Evolutionary conservation across 1,139 yeast genomes (phyloP).

Genomic region (Pneumocystis carinii): DNA sequence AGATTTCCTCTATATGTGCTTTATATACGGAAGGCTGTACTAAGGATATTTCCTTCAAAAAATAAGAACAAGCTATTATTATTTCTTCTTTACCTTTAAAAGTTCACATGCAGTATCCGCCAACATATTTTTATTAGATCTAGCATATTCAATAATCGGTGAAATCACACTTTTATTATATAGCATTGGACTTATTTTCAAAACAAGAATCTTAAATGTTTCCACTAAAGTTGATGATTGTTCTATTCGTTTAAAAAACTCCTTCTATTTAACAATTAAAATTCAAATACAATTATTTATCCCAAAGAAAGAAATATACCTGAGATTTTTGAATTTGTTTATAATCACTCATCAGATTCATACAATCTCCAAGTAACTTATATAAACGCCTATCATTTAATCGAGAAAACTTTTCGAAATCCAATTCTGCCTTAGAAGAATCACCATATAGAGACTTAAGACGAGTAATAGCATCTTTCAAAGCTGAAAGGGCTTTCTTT

Average conservation of each 20-base stretch:
- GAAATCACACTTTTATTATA: conserved; percentile 54
- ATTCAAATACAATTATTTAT: conserved; percentile 5
- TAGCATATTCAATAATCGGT: conserved; percentile 31
- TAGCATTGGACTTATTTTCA: conserved; percentile 45
- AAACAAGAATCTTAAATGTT: conserved; percentile 40
- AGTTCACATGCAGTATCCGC: conserved; percentile 2
- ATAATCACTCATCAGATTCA: conserved; percentile 46
- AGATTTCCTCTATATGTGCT: conserved; percentile 40
- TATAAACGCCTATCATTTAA: conserved; percentile 44
- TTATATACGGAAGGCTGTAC: conserved; percentile 52
- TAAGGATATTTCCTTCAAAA: conserved; percentile 46
- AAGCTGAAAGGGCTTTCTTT: conserved; percentile 50
- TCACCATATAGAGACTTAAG: conserved; percentile 17
- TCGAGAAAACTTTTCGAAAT: conserved; percentile 38
- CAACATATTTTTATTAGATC: neutral
- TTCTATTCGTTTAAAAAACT: conserved; percentile 30
- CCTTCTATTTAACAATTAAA: conserved; percentile 25
- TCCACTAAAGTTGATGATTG: conserved; percentile 7
- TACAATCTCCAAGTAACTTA: conserved; percentile 40
- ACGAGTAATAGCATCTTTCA: conserved; percentile 40
- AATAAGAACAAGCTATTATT: conserved; percentile 25
- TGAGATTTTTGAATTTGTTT: conserved; percentile 44
- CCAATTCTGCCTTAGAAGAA: conserved; percentile 32
- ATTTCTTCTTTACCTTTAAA: conserved; percentile 25
- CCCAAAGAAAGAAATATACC: conserved; percentile 37